A percentile compares a stretch with the other conserved stretches of the same genome.
These are phyloP conservation scores for Hevea brasiliensis DNA, from an alignment of 345 rosid species.

Conservation along the genomic window DNA sequence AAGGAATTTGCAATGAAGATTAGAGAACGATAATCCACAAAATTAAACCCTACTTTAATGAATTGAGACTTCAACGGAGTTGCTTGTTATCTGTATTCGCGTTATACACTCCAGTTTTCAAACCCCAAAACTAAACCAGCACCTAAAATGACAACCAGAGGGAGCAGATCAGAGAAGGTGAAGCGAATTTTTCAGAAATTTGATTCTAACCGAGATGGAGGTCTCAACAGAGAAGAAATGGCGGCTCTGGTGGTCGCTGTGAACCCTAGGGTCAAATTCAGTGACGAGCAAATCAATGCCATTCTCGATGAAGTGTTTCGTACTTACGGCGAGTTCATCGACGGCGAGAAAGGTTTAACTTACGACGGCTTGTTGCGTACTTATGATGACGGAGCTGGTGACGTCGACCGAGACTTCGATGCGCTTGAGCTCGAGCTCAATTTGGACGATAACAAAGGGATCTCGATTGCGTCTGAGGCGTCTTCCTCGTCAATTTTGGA, in stretches of 20 bases:
- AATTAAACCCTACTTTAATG: too few species aligned
- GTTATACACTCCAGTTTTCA: background rate
- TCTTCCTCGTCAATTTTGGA: slow-evolving; percentile 80
- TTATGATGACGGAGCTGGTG: slow-evolving; percentile 98
- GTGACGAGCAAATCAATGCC: slow-evolving; percentile 94
- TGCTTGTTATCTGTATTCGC: background rate
- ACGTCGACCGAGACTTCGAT: slow-evolving; percentile 94
- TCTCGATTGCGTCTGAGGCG: slow-evolving; percentile 50
- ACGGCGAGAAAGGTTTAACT: slow-evolving; percentile 76
- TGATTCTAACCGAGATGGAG: slow-evolving; percentile 79
- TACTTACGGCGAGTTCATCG: slow-evolving; percentile 88
- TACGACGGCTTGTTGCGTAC: slow-evolving; percentile 88
- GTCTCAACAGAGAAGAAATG: slow-evolving; percentile 93
- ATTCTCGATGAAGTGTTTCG: slow-evolving; percentile 95
- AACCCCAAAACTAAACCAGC: background rate
- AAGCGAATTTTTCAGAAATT: slow-evolving; percentile 89
- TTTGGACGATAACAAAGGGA: slow-evolving; percentile 48
- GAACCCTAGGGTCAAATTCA: slow-evolving; percentile 93
- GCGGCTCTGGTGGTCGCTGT: slow-evolving; percentile 91
- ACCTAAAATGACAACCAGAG: slow-evolving; percentile 72
- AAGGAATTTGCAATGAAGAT: too few species aligned
- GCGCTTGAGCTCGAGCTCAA: slow-evolving; percentile 76
- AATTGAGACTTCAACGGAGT: too few species aligned
- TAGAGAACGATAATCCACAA: too few species aligned
- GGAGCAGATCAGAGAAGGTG: slow-evolving; percentile 95